Evolutionary conservation across 2,329 filamentous ascomycete genomes (phyloP).

Genomic region (Phialemoniopsis sp.): DNA sequence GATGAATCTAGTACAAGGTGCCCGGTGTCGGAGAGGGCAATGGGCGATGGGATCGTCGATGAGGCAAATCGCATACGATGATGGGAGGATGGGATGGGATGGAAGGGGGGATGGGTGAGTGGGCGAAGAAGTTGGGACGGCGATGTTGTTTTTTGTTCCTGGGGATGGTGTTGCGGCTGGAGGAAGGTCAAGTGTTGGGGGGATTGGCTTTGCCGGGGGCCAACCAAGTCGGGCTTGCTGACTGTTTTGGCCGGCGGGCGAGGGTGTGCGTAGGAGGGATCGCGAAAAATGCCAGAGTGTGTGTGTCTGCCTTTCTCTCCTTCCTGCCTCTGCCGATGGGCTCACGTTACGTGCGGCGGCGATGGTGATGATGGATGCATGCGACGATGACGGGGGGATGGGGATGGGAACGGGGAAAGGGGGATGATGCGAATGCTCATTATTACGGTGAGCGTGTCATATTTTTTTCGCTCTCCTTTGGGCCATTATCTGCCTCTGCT

Average conservation of each 20-base stretch:
- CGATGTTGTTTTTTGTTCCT: too few species aligned
- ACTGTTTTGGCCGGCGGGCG: not conserved
- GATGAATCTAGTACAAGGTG: conserved; percentile 4
- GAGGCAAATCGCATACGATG: conserved; percentile 5
- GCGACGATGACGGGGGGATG: conserved; percentile 2
- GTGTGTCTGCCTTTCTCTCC: too few species aligned
- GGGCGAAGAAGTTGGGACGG: not conserved
- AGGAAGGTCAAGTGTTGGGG: too few species aligned
- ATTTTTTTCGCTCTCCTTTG: not conserved
- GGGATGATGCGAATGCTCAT: conserved; percentile 5
- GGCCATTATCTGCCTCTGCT: too few species aligned
- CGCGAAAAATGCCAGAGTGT: not conserved
- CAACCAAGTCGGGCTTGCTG: too few species aligned
- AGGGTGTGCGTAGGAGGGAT: too few species aligned
- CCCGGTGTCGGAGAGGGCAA: conserved; percentile 6
- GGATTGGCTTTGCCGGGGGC: too few species aligned
- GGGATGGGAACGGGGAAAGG: not conserved
- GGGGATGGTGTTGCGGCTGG: too few species aligned
- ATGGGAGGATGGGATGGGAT: not conserved
- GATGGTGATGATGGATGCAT: conserved; percentile 3
- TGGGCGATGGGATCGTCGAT: too few species aligned
- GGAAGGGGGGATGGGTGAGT: not conserved
- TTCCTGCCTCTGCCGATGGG: too few species aligned
- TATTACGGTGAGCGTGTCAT: not conserved
- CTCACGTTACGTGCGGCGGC: not conserved